Evolutionary conservation across 352 stramenopile genomes (phyloP).

Genomic region (Pythium apleroticum): DNA sequence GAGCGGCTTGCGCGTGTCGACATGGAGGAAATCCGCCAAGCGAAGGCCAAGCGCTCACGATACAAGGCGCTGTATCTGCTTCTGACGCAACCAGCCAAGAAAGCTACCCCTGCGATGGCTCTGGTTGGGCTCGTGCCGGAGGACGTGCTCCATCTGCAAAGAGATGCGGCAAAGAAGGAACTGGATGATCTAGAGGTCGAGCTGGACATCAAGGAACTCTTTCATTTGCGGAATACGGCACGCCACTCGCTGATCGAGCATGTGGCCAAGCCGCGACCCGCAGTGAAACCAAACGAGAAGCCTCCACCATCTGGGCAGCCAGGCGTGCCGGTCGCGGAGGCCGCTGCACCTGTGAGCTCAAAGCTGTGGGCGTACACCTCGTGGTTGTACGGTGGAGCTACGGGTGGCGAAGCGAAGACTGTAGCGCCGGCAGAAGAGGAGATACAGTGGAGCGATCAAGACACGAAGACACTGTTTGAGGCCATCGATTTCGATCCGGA

Average conservation of each 20-base stretch:
- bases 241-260: constrained; percentile 47
- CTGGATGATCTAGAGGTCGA: constrained; percentile 69
- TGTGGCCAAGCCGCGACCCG: constrained; percentile 31
- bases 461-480: constrained; percentile 76
- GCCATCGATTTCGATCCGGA: constrained; percentile 81
- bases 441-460: constrained; percentile 82
- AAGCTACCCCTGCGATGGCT: constrained; percentile 26
- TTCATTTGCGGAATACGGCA: constrained; percentile 53
- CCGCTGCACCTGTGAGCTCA: constrained; percentile 34
- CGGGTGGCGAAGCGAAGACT: not conserved
- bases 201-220: constrained; percentile 71
- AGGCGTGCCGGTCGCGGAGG: not conserved
- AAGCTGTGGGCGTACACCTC: constrained; percentile 72
- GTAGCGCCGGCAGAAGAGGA: constrained; percentile 30
- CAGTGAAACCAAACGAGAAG: not conserved
- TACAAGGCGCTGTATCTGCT: constrained; percentile 69
- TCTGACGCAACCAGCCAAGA: constrained; percentile 10
- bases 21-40: constrained; percentile 44
- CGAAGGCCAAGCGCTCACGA: constrained; percentile 38
- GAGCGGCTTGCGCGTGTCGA: constrained; percentile 72
- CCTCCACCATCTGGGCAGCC: not conserved
- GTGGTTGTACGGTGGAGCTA: constrained; percentile 49
- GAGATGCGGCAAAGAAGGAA: constrained; percentile 44
- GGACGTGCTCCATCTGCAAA: constrained; percentile 42
- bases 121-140: constrained; percentile 39